phyloP scores from a whole-genome alignment of 1,139 yeast species.

The Chernovozyma sophiae-reginae region DNA sequence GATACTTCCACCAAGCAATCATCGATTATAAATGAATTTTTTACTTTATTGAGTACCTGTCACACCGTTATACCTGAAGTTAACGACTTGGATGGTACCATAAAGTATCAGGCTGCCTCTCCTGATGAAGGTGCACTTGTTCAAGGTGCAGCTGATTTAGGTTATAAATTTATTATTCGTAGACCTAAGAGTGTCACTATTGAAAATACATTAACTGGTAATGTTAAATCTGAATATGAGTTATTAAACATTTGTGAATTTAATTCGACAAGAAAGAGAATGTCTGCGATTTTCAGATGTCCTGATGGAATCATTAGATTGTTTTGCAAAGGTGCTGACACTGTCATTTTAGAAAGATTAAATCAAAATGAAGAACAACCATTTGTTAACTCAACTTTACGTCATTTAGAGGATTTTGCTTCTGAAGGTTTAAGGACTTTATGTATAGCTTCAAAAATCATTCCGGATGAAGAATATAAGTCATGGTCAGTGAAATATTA shows the following conservation, averaged over 20 bases:
- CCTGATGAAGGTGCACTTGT: slow-evolving; percentile 99
- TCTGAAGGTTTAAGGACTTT: slow-evolving; percentile 93
- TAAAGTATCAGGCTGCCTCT: slow-evolving; percentile 96
- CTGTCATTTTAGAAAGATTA: slow-evolving; percentile 85
- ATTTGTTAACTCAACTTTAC: slow-evolving; percentile 73
- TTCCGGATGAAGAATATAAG: slow-evolving; percentile 74
- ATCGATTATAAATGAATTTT: slow-evolving; percentile 71
- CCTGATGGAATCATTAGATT: slow-evolving; percentile 91
- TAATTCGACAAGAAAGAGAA: slow-evolving; percentile 94
- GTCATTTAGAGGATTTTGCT: slow-evolving; percentile 94
- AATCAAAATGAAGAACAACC: slow-evolving; percentile 63
- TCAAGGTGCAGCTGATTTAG: slow-evolving; percentile 85
- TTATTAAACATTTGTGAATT: slow-evolving; percentile 90
- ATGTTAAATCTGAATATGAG: slow-evolving; percentile 49
- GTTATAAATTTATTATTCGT: slow-evolving; percentile 80
- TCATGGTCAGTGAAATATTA: slow-evolving; percentile 63
- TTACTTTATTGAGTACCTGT: slow-evolving; percentile 84
- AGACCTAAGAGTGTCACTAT: slow-evolving; percentile 80
- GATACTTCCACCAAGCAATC: slow-evolving; percentile 45
- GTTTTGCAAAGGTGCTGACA: slow-evolving; percentile 97
- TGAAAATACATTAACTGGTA: slow-evolving; percentile 41
- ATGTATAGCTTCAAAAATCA: slow-evolving; percentile 83
- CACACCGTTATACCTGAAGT: slow-evolving; percentile 97
- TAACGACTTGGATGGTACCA: slow-evolving; percentile 50
- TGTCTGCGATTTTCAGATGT: slow-evolving; percentile 91